Evolutionary conservation across 2,329 filamentous ascomycete species (phyloP).

Genomic region (Cordyceps cicadae): DNA sequence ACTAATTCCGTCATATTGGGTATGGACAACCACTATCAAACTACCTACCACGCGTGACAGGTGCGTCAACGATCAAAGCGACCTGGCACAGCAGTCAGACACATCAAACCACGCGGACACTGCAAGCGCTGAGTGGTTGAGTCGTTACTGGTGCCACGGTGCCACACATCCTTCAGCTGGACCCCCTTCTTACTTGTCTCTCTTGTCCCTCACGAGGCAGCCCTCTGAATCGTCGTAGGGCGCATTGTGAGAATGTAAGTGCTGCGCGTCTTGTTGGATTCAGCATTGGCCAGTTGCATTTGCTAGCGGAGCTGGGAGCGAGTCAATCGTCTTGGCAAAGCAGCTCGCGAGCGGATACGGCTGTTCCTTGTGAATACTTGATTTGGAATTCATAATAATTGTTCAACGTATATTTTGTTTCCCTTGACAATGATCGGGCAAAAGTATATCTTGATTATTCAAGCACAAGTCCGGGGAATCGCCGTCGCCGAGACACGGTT

Average conservation of each 20-base stretch:
- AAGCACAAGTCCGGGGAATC: background rate
- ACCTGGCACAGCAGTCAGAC: slow-evolving; percentile 4
- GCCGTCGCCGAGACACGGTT: background rate
- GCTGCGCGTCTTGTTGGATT: background rate
- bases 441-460: background rate
- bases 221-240: background rate
- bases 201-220: background rate
- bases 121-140: background rate
- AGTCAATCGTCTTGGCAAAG: slow-evolving; percentile 7
- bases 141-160: slow-evolving; percentile 1
- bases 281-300: background rate
- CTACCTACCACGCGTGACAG: slow-evolving; percentile 4
- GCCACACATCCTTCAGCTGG: slow-evolving; percentile 9
- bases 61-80: slow-evolving; percentile 6
- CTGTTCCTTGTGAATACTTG: background rate
- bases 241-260: background rate
- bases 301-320: slow-evolving; percentile 1
- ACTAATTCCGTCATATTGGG: background rate
- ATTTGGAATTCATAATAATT: background rate
- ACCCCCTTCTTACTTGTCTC: background rate
- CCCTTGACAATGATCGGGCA: background rate
- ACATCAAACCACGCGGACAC: background rate
- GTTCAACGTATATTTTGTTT: background rate
- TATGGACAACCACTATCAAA: background rate
- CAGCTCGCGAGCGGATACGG: background rate